phyloP scores from a whole-genome alignment of 148 eudicot genomes.

The Rhododendron henanense region DNA sequence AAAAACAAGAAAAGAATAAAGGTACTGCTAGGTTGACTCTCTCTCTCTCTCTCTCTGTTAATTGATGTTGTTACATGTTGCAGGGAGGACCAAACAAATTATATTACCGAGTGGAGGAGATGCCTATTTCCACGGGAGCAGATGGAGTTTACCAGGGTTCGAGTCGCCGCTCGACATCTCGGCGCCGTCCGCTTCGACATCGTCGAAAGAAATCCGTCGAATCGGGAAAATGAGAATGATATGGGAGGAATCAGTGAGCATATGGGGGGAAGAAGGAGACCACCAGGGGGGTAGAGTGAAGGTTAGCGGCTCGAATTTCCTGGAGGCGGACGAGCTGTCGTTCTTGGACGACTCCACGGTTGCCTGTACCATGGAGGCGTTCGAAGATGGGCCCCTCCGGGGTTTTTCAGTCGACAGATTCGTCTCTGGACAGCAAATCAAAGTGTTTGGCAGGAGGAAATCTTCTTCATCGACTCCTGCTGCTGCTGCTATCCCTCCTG shows the following conservation, averaged over 20 bases:
- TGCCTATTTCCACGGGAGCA: conserved; percentile 27
- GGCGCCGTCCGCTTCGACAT: conserved; percentile 10
- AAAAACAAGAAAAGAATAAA: neutral
- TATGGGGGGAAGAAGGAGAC: conserved; percentile 83
- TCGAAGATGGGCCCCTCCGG: conserved; percentile 60
- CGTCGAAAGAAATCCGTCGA: conserved; percentile 39
- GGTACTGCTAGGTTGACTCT: neutral
- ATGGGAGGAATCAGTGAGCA: conserved; percentile 81
- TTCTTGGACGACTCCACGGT: conserved; percentile 80
- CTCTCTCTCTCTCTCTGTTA: neutral
- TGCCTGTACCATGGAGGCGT: conserved; percentile 62
- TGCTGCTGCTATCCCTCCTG: neutral
- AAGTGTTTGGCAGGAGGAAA: conserved; percentile 76
- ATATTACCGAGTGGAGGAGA: conserved; percentile 34
- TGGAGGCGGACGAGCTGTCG: conserved; percentile 65
- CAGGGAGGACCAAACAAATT: conserved; percentile 41
- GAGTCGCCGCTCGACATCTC: conserved; percentile 24
- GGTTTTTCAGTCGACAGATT: conserved; percentile 81
- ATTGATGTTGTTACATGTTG: neutral
- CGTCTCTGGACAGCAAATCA: conserved; percentile 63
- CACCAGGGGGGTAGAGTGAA: conserved; percentile 60
- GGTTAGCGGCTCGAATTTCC: conserved; percentile 48
- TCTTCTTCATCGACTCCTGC: conserved; percentile 21
- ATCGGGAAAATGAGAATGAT: conserved; percentile 68
- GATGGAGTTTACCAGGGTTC: conserved; percentile 40